phyloP scores from a whole-genome alignment of 2,329 filamentous ascomycete genomes.

The Chrysoporthe austroafricana region DNA sequence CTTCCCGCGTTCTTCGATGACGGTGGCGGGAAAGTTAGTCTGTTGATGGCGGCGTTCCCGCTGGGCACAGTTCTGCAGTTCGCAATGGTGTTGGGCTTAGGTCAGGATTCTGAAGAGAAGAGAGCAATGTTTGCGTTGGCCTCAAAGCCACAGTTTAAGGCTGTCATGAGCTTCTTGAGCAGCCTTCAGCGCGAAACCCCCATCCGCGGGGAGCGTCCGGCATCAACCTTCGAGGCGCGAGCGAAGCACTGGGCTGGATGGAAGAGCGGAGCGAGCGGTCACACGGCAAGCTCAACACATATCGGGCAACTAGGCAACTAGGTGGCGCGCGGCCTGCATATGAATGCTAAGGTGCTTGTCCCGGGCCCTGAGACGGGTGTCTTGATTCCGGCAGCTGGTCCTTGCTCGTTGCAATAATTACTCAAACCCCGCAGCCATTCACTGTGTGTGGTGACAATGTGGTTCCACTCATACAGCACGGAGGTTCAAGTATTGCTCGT shows the following conservation, averaged over 20 bases:
- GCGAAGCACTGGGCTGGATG: slow-evolving; percentile 18
- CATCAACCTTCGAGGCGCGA: slow-evolving; percentile 6
- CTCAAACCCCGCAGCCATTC: background rate
- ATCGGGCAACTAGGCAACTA: background rate
- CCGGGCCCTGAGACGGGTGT: background rate
- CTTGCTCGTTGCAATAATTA: background rate
- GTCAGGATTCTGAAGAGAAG: slow-evolving; percentile 1
- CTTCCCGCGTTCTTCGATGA: slow-evolving; percentile 31
- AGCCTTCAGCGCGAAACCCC: slow-evolving; percentile 11
- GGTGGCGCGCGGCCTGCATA: background rate
- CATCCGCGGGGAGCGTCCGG: slow-evolving; percentile 5
- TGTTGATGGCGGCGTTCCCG: slow-evolving; percentile 13
- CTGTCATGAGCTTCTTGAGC: slow-evolving; percentile 10
- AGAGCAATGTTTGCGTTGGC: background rate
- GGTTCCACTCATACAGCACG: background rate
- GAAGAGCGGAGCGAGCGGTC: background rate
- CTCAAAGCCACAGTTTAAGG: slow-evolving; percentile 12
- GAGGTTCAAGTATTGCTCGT: background rate
- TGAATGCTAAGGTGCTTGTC: background rate
- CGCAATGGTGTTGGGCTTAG: slow-evolving; percentile 6
- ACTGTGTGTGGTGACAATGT: background rate
- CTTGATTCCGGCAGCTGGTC: background rate
- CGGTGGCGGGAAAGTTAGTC: slow-evolving; percentile 25
- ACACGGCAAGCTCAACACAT: background rate
- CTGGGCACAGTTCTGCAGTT: slow-evolving; percentile 15